A percentile compares a stretch with the other conserved stretches of the same genome.
These are phyloP conservation scores for Anaeromyces robustus DNA, from an alignment of 192 early-diverging fungal genomes.

Conservation along the genomic window DNA sequence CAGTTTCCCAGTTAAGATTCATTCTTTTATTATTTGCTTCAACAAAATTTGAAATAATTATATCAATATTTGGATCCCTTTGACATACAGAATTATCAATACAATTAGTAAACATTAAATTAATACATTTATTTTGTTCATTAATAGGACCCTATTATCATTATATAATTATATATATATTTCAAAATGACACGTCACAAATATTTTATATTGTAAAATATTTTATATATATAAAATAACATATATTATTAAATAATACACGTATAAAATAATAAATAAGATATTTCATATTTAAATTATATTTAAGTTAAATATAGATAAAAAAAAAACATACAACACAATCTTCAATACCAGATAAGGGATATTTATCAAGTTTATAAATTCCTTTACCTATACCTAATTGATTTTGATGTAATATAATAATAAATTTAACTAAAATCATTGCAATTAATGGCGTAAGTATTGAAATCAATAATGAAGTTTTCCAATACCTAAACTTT, in stretches of 20 bases:
- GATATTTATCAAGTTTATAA: not conserved
- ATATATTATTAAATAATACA: no score
- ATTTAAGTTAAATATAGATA: no score
- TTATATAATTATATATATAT: no score
- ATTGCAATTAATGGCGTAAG: not conserved
- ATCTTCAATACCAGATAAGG: not conserved
- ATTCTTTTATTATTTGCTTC: not conserved
- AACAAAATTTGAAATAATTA: not conserved
- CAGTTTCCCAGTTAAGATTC: not conserved
- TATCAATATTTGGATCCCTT: not conserved
- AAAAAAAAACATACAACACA: not conserved
- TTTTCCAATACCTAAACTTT: not conserved
- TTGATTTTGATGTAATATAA: not conserved
- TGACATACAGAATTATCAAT: not conserved
- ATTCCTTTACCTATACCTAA: not conserved
- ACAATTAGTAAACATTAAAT: not conserved
- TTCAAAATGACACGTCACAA: no score
- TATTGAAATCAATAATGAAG: not conserved
- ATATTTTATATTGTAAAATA: no score
- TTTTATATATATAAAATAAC: no score
- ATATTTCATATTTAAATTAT: no score
- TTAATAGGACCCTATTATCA: not conserved
- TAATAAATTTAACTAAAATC: not conserved
- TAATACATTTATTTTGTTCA: not conserved
- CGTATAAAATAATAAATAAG: no score